Evolutionary conservation across 331 rosid genomes (phyloP), one percentile per base, ranked within the genome.

Genomic region (Spiraea crenata): DNA sequence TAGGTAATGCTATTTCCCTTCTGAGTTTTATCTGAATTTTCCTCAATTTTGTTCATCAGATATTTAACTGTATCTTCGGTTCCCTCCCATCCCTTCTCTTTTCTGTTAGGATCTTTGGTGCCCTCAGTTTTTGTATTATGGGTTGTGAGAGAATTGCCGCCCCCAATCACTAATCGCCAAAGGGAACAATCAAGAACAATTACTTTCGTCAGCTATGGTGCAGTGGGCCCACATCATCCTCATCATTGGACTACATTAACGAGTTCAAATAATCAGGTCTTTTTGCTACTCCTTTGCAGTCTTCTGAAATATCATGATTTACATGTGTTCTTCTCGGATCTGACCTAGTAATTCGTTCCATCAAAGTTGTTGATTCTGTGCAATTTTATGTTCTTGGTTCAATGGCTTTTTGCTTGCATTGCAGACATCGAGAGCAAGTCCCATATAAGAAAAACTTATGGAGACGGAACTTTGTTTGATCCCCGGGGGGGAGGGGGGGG

Each of bases 121-220:
- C 91, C 96, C 10, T 85, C 96, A 16, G 89, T 93, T 63, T 82
- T 74, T 76, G 74, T 84, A 52, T 71, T 90, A 70, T 89, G 96
- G 96, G 80, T 83, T 51, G 84, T 82, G 68, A 83, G 91, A 82
- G 92, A 85, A 78, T 64, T 89, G 82, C 96, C 91, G 35, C 86
- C 91, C 13, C 79, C 76, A 3, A 73, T 69, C 46, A 59, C 70
- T 34, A 62, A 74, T 74, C 63, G 55, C 58, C 65, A 34, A 80
- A 69, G 14, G 55, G 85, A 85, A 71, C 80, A 87, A 74, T 72
- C 89, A 34, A 79, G 79, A 77, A 73, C 82, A 47, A 75, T 83
- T 40, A 69, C 89, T 48, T 87, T 83, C 59, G 58, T 85, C 63
- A 85, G 88, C 75, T 74, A 77, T 14, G 83, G 42, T 41, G 74